Conservation (phyloP, 345 rosid genomes). For the Gossypium anomalum region DNA sequence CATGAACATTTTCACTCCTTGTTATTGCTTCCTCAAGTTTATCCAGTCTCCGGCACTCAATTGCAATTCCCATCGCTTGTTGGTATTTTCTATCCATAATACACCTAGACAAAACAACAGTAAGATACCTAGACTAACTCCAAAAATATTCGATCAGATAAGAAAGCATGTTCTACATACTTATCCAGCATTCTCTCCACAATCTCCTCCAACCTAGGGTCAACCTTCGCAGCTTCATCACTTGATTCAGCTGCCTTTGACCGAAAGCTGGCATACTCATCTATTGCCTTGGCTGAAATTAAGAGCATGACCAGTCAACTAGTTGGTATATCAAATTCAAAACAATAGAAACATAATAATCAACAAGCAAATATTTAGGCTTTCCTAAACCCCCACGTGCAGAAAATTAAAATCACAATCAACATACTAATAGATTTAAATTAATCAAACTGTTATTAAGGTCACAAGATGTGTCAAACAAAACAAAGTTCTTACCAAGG, state of each 20-base stretch:
- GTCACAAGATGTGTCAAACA: not conserved
- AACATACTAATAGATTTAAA: not conserved
- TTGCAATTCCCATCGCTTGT: slow-evolving; percentile 98
- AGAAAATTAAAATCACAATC: slow-evolving; percentile 8
- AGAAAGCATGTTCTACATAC: slow-evolving; percentile 41
- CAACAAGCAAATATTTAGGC: not conserved
- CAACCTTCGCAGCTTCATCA: slow-evolving; percentile 58
- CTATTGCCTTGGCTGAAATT: slow-evolving; percentile 86
- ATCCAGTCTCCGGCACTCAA: slow-evolving; percentile 95
- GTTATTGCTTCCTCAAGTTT: slow-evolving; percentile 95
- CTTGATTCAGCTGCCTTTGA: slow-evolving; percentile 72
- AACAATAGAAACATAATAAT: not conserved
- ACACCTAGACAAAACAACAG: slow-evolving; percentile 51
- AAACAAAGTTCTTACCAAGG: slow-evolving; percentile 50
- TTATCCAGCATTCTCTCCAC: slow-evolving; percentile 99
- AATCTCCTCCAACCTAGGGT: slow-evolving; percentile 84
- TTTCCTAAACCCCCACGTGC: not conserved
- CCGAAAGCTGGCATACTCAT: slow-evolving; percentile 92
- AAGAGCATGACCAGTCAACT: slow-evolving; percentile 15
- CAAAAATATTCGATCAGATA: not conserved
- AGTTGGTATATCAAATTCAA: not conserved
- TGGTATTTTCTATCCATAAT: slow-evolving; percentile 91
- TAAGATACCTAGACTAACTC: slow-evolving; percentile 16
- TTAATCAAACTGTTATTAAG: not conserved
- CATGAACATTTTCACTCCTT: slow-evolving; percentile 83